Evolutionary conservation across 805 yeast species (phyloP).

Genomic region (Yarrowia phangngaensis): DNA sequence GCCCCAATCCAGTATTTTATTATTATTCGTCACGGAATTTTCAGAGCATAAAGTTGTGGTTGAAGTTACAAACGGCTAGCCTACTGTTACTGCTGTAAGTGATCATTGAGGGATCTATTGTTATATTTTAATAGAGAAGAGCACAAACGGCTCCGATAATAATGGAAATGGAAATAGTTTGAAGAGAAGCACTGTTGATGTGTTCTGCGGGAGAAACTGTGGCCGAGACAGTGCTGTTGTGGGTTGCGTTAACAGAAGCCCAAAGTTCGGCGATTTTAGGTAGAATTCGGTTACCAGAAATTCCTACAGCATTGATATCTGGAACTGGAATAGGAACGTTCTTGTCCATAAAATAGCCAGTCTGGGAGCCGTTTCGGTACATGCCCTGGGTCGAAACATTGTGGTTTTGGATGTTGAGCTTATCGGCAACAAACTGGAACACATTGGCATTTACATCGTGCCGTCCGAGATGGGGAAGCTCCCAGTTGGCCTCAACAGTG

Average conservation of each 20-base stretch:
- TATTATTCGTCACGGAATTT: no score
- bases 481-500: conserved; percentile 51
- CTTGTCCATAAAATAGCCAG: conserved; percentile 20
- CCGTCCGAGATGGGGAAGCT: conserved; percentile 49
- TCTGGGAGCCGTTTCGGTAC: conserved; percentile 21
- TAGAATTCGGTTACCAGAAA: conserved; percentile 21
- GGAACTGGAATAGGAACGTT: conserved; percentile 11
- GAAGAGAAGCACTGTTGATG: conserved; percentile 9
- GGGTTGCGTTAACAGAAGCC: conserved; percentile 1
- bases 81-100: no score
- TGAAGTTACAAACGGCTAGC: no score
- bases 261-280: conserved; percentile 15
- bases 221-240: conserved; percentile 8
- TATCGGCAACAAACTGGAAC: conserved; percentile 44
- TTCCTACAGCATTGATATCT: conserved; percentile 7
- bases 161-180: conserved; percentile 6
- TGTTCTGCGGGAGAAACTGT: neutral
- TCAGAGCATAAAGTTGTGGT: no score
- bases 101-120: no score
- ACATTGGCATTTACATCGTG: conserved; percentile 51
- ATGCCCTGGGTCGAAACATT: conserved; percentile 24
- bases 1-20: no score
- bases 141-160: conserved; percentile 9
- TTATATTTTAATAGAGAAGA: no score
- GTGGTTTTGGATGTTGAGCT: conserved; percentile 31